These are phyloP conservation scores for Auriculariales sp. DNA, from an alignment of 768 basidiomycete species.

Conservation along the genomic window DNA sequence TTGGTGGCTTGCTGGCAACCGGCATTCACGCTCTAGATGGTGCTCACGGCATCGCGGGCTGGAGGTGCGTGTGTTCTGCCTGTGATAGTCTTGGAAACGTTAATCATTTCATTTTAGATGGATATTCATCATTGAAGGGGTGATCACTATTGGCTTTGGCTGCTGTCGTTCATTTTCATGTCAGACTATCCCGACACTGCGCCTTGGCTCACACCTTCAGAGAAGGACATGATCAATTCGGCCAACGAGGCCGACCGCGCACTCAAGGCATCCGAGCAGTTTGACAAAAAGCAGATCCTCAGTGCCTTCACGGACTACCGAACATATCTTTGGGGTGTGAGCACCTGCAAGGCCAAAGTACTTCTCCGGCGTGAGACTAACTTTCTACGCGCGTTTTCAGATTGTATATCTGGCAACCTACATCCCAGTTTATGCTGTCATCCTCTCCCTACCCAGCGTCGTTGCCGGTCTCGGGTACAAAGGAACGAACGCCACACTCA, in stretches of 20 bases:
- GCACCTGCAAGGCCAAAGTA: too few species aligned
- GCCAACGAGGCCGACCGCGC: constrained; percentile 11
- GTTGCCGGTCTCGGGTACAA: constrained; percentile 23
- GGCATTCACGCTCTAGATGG: constrained; percentile 18
- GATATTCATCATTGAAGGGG: constrained; percentile 7
- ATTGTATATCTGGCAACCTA: too few species aligned
- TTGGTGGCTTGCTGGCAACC: constrained; percentile 21
- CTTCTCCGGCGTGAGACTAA: too few species aligned
- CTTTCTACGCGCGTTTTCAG: too few species aligned
- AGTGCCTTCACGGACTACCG: constrained; percentile 22
- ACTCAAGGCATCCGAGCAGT: constrained; percentile 7
- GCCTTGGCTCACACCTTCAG: constrained; percentile 27
- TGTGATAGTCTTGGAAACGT: neutral
- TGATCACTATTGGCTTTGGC: constrained; percentile 16
- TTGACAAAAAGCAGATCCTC: constrained; percentile 9
- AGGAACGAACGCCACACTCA: constrained; percentile 7
- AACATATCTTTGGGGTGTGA: constrained; percentile 24
- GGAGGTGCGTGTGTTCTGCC: constrained; percentile 1
- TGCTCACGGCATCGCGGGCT: constrained; percentile 6
- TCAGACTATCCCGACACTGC: constrained; percentile 37
- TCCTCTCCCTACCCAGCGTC: constrained; percentile 37
- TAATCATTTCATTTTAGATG: constrained; percentile 11
- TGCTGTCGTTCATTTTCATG: constrained; percentile 20
- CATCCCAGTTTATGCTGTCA: constrained; percentile 6
- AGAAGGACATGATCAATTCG: constrained; percentile 15